Base-by-base conservation (phyloP, 192 early-diverging fungal species). In the Rhizophlyctis rosea region DNA sequence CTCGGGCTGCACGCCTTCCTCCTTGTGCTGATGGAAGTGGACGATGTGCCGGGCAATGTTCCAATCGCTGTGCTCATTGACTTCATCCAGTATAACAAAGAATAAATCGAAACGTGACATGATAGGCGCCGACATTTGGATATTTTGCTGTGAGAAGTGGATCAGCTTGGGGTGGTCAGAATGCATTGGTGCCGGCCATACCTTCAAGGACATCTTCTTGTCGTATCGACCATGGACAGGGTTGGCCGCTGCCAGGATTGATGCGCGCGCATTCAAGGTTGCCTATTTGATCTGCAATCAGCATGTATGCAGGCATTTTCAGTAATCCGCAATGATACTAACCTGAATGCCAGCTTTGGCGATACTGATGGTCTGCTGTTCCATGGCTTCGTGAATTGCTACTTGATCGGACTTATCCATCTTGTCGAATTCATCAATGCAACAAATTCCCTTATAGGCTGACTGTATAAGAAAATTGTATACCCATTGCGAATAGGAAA, bases 341-440 rank as follows among this genome's bases (percentile, higher is more conserved):
- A 48, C 47, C 62, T 97, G 95, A 66, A 95, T 95, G 44, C 95
- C 93, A 33, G 95, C 95, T 71, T 97, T 97, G 50, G 94, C 90
- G 64, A 97, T 95, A 13, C 87, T 87, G 57, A 96, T 98, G 5
- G 95, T 98, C 73, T 98, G 96, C 79, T 98, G 96, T 75, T 97
- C 95, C 96, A 98, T 98, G 9, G 95, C 96, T 77, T 98, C 96
- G 84, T 98, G 96, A 79, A 98, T 98, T 29, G 96, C 94, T n/a
- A 97, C 94, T 72, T 96, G 95, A 77, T 98, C 96, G 47, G 77
- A 78, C 7, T 93, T 65, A 48, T 96, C 92, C 96, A 98, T 98
- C 79, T 98, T 98, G 73, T 98, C 94, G 75, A 98, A 98, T 71
- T 98, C 95, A 73, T 98, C 96, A 61, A 98, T 98, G 65, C 90